Evolutionary conservation across 306 rosid genomes (phyloP).

Genomic region (Gastrolobium villosum): DNA sequence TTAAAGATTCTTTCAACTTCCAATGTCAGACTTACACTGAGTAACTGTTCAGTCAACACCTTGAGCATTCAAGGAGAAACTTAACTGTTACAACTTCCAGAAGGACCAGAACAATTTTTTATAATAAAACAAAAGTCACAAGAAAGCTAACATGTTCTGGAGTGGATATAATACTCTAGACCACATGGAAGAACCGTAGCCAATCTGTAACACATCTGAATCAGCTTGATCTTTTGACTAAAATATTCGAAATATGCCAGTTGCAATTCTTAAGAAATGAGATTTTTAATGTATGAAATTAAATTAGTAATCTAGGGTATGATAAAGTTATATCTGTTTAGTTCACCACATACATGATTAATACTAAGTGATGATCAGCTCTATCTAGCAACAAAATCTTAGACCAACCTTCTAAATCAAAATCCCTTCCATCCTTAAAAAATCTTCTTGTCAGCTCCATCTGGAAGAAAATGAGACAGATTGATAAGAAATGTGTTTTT

Average conservation of each 20-base stretch:
- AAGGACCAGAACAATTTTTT: slow-evolving; percentile 11
- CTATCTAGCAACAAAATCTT: slow-evolving; percentile 38
- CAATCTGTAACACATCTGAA: slow-evolving; percentile 30
- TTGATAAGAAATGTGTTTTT: slow-evolving; percentile 26
- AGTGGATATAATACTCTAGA: neutral
- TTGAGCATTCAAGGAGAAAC: slow-evolving; percentile 19
- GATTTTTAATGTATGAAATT: neutral
- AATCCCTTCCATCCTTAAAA: slow-evolving; percentile 83
- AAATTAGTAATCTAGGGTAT: neutral
- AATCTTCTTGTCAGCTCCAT: slow-evolving; percentile 78
- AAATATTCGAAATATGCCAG: slow-evolving; percentile 13
- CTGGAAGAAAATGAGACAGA: slow-evolving; percentile 62
- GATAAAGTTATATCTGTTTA: neutral
- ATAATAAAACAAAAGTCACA: neutral
- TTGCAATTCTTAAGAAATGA: slow-evolving; percentile 18
- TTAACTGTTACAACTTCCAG: slow-evolving; percentile 29
- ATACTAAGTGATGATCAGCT: slow-evolving; percentile 26
- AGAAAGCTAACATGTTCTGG: slow-evolving; percentile 27
- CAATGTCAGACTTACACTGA: neutral
- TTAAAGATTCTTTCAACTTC: slow-evolving; percentile 29
- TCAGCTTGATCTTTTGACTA: slow-evolving; percentile 34
- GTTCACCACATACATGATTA: slow-evolving; percentile 16
- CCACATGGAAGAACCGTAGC: slow-evolving; percentile 18
- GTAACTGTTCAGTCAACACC: slow-evolving; percentile 13
- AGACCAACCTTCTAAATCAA: slow-evolving; percentile 86